These are phyloP conservation scores for Aspergillus fumigatus DNA, from an alignment of 2,329 filamentous ascomycete species.

Conservation along the genomic window DNA sequence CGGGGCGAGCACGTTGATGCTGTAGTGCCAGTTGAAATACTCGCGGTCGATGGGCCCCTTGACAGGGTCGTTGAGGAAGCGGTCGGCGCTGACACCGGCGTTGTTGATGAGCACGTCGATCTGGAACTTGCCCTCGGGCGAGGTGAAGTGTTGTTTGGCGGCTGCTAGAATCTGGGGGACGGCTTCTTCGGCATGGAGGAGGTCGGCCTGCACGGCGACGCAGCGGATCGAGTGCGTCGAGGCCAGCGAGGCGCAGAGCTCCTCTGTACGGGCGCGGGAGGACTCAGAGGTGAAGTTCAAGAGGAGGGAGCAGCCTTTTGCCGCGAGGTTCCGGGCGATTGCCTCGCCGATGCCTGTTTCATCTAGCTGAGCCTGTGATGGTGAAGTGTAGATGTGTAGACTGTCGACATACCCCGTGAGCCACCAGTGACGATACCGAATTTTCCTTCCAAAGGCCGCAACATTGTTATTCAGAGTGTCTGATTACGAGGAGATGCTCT, in stretches of 20 bases:
- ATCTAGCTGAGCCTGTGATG: neutral
- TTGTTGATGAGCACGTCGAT: slow-evolving; percentile 88
- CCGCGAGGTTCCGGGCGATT: slow-evolving; percentile 65
- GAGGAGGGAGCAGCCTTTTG: slow-evolving; percentile 64
- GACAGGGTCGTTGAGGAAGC: slow-evolving; percentile 58
- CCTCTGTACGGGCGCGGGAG: slow-evolving; percentile 49
- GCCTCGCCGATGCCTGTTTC: slow-evolving; percentile 66
- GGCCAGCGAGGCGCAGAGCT: slow-evolving; percentile 54
- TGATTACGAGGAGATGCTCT: neutral
- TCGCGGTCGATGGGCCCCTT: slow-evolving; percentile 56
- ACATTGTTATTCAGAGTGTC: slow-evolving; percentile 7
- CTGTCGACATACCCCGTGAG: slow-evolving; percentile 59
- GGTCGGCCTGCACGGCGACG: slow-evolving; percentile 65
- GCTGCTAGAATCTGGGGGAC: slow-evolving; percentile 53
- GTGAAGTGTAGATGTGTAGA: neutral
- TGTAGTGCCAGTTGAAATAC: slow-evolving; percentile 69
- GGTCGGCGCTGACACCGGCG: slow-evolving; percentile 58
- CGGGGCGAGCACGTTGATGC: slow-evolving; percentile 77
- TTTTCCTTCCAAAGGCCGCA: slow-evolving; percentile 61
- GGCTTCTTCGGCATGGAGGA: slow-evolving; percentile 59
- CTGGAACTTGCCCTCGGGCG: slow-evolving; percentile 49
- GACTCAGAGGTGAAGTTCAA: slow-evolving; percentile 67
- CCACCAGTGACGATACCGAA: slow-evolving; percentile 75
- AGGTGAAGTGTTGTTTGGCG: slow-evolving; percentile 55
- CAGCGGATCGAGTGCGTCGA: slow-evolving; percentile 56